phyloP scores from a whole-genome alignment of 2,329 filamentous ascomycete genomes.

The Fusarium devonianum region DNA sequence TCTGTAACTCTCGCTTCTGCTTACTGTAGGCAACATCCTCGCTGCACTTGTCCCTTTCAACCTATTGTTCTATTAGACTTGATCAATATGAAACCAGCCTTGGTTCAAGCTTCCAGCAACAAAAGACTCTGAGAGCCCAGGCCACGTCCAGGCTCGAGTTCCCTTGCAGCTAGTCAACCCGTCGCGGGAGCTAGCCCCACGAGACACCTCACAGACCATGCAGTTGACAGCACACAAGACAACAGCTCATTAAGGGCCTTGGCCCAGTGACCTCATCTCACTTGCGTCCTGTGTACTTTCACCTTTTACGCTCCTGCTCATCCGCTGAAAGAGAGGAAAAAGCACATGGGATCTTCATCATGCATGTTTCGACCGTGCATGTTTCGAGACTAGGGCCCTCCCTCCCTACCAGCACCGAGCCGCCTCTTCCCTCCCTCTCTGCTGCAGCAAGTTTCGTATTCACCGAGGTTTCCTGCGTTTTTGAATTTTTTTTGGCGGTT shows the following conservation, averaged over 20 bases:
- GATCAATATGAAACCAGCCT: neutral
- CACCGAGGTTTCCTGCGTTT: slow-evolving; percentile 11
- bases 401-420: slow-evolving; percentile 15
- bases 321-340: slow-evolving; percentile 7
- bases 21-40: slow-evolving; percentile 1
- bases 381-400: no score
- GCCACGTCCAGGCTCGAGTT: slow-evolving; percentile 27
- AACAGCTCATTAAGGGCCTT: no score
- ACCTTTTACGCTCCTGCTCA: neutral
- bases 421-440: slow-evolving; percentile 26
- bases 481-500: neutral
- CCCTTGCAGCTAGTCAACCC: neutral
- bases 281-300: slow-evolving; percentile 1
- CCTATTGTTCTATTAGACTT: neutral
- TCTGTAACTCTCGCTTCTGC: neutral
- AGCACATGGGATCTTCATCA: slow-evolving; percentile 6
- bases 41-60: neutral
- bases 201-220: neutral
- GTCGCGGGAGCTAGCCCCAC: neutral
- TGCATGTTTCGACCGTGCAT: slow-evolving; percentile 15
- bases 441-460: slow-evolving; percentile 34
- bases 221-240: slow-evolving; percentile 8
- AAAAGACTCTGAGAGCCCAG: slow-evolving; percentile 32
- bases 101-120: slow-evolving; percentile 5
- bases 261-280: neutral